Evolutionary conservation across 116 monocot genomes (phyloP), one percentile per base, ranked within the genome.

Genomic region (Papilionanthe hybrid): DNA sequence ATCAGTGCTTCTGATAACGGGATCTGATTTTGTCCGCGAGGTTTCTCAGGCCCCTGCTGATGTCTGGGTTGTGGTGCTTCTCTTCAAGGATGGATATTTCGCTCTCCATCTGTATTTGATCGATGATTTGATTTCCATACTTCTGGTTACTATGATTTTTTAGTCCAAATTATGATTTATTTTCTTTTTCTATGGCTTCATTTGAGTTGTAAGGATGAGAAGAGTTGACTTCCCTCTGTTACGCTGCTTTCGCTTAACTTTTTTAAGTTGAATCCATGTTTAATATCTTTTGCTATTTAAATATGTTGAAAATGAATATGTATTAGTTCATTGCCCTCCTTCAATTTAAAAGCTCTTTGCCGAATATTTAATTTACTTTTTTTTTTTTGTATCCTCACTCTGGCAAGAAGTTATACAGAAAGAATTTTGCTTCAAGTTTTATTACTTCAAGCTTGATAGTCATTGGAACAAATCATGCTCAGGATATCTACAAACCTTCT

Each of bases 11-110:
- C 91, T 79, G 25, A 99, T 99, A 77, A 74, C 87, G 0, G 91
- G 95, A 5, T 87, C 93, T 8, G 95, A 95, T 77, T 99, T 99
- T 71, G 89, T 99, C 15, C 81, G 93, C 19, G 98, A 95, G 88
- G 93, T 95, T 30, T 94, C 93, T 7, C 90, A 95, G 79, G 91
- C 95, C 7, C 84, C 93, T 23, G 1, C 85, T 2, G 91, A 94
- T 77, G 87, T 91, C 11, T 99, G 91, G 93, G 94, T 99, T 19
- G 93, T 99, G 42, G 98, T 99, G 42, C 78, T 99, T 75, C 91
- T 99, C 58, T 93, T 94, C 86, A 99, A 99, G 80, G 90, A 92
- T 30, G 89, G 88, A 87, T 93, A 84, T 79, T 69, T 55, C 7
- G 71, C 25, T 19, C 42, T 20, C 17, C 28, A 42, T 60, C n/a